A percentile compares a stretch with the other conserved stretches of the same genome.
phyloP scores from a whole-genome alignment of 2,329 filamentous ascomycete genomes.

The Pseudocercospora ulei region DNA sequence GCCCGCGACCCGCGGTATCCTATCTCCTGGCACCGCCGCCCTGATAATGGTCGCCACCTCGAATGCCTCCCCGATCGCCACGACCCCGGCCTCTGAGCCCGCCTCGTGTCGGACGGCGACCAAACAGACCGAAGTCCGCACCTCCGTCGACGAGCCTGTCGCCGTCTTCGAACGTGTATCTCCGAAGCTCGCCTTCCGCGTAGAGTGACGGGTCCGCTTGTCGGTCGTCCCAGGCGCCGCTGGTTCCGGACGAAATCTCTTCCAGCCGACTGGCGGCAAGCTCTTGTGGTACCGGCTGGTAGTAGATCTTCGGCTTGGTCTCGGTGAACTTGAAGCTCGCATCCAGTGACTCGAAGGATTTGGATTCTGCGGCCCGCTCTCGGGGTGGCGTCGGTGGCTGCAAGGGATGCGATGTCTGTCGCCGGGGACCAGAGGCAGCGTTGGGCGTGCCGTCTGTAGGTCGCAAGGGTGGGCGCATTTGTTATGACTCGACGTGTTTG shows the following conservation, averaged over 20 bases:
- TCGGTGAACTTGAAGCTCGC: constrained; percentile 52
- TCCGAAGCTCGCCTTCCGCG: constrained; percentile 34
- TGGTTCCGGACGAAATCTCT: constrained; percentile 43
- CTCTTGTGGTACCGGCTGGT: constrained; percentile 54
- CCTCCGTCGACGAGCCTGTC: constrained; percentile 39
- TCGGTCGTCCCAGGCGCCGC: constrained; percentile 36
- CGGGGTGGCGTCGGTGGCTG: constrained; percentile 15
- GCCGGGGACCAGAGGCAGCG: constrained; percentile 23
- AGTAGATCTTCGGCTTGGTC: constrained; percentile 57
- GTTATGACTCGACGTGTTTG: too few species aligned
- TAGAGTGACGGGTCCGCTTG: constrained; percentile 27
- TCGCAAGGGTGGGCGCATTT: constrained; percentile 13
- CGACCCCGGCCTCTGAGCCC: constrained; percentile 17
- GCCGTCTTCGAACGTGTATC: constrained; percentile 40
- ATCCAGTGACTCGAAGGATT: constrained; percentile 41
- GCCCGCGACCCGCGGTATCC: too few species aligned
- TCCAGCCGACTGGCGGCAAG: constrained; percentile 57
- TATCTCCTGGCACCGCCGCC: constrained; percentile 12
- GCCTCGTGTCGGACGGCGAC: constrained; percentile 18
- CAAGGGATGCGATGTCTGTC: constrained; percentile 12
- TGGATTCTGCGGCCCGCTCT: constrained; percentile 15
- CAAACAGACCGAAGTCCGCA: constrained; percentile 32
- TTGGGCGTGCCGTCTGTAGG: constrained; percentile 25
- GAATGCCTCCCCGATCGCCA: constrained; percentile 19
- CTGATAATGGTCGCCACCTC: constrained; percentile 21